Evolutionary conservation across 148 eudicot genomes (phyloP).

Genomic region (Diospyros lotus): DNA sequence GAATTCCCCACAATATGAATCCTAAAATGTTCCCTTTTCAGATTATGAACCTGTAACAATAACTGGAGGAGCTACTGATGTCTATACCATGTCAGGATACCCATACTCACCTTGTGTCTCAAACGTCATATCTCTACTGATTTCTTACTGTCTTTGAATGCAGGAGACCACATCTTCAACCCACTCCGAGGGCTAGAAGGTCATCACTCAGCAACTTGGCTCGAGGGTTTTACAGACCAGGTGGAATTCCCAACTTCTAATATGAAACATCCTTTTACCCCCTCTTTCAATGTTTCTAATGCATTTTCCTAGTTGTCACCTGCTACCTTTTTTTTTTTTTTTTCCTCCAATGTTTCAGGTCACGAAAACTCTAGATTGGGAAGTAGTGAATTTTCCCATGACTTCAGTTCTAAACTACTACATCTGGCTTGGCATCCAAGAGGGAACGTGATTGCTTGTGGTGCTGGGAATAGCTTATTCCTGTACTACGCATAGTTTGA

Average conservation of each 20-base stretch:
- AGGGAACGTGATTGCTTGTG: slow-evolving; percentile 44
- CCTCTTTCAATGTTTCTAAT: not conserved
- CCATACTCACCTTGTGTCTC: not conserved
- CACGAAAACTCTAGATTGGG: slow-evolving; percentile 18
- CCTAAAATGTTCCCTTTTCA: too few species aligned
- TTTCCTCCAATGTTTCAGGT: slow-evolving; percentile 23
- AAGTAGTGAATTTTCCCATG: slow-evolving; percentile 23
- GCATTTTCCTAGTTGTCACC: not conserved
- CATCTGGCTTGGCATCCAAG: slow-evolving; percentile 55
- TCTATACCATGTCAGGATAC: not conserved
- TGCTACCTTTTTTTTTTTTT: not conserved
- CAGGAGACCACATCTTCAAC: slow-evolving; percentile 32
- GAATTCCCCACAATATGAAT: too few species aligned
- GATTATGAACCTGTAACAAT: not conserved
- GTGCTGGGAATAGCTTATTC: slow-evolving; percentile 35
- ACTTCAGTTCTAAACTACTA: slow-evolving; percentile 39
- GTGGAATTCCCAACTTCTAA: slow-evolving; percentile 13
- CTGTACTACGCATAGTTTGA: slow-evolving; percentile 32
- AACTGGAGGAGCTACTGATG: not conserved
- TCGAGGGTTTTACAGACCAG: slow-evolving; percentile 38
- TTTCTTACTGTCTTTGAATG: not conserved
- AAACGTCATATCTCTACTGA: not conserved
- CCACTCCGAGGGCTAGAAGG: slow-evolving; percentile 34
- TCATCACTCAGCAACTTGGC: slow-evolving; percentile 48
- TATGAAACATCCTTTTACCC: not conserved